Conservation (phyloP, 2,329 filamentous ascomycete species). For the Thermoascus crustaceus region DNA sequence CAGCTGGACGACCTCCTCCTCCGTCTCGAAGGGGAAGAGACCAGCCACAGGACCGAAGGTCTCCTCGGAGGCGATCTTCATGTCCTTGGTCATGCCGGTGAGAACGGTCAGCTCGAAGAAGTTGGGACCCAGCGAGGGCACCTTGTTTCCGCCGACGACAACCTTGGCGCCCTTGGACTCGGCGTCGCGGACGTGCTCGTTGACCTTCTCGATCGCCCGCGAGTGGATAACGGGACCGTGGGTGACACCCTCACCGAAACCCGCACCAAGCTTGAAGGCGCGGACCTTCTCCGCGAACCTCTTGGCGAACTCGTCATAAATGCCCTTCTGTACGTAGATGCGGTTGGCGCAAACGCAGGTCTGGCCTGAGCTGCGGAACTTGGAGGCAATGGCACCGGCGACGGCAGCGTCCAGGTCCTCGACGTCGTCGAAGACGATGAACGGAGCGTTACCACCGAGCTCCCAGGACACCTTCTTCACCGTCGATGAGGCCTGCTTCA, state of each 20-base stretch:
- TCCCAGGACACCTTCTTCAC: slow-evolving; percentile 85
- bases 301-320: slow-evolving; percentile 17
- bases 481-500: slow-evolving; percentile 79
- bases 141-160: slow-evolving; percentile 63
- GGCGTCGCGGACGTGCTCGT: slow-evolving; percentile 72
- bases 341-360: slow-evolving; percentile 66
- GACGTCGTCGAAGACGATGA: slow-evolving; percentile 88
- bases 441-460: slow-evolving; percentile 88
- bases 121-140: slow-evolving; percentile 68
- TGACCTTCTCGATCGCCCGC: slow-evolving; percentile 70
- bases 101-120: slow-evolving; percentile 90
- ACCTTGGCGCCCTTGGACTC: slow-evolving; percentile 68
- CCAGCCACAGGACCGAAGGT: slow-evolving; percentile 93
- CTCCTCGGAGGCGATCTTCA: slow-evolving; percentile 79
- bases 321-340: slow-evolving; percentile 20
- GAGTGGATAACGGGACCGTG: slow-evolving; percentile 59
- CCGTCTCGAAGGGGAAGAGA: slow-evolving; percentile 59
- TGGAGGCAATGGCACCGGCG: slow-evolving; percentile 70
- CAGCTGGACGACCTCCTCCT: slow-evolving; percentile 23
- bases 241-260: slow-evolving; percentile 39
- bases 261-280: slow-evolving; percentile 40
- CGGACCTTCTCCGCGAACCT: slow-evolving; percentile 49
- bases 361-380: slow-evolving; percentile 92
- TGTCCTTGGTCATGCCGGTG: slow-evolving; percentile 73
- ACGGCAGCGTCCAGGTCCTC: slow-evolving; percentile 82